Evolutionary conservation across 1,284 basidiomycete genomes (phyloP), one percentile per base, ranked within the genome.

Genomic region (Sporisorium exsertum): DNA sequence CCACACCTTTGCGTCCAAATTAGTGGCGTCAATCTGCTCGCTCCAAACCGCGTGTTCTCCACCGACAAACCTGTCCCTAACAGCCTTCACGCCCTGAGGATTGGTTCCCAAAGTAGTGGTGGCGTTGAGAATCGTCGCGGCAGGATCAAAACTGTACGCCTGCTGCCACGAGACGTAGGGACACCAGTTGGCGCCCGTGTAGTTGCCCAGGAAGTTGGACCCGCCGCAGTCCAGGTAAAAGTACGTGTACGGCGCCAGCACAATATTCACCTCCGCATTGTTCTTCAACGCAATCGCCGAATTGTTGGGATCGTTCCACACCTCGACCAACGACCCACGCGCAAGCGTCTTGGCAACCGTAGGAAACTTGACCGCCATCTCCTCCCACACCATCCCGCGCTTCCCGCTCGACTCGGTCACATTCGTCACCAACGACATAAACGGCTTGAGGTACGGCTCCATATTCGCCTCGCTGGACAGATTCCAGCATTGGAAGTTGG

Each of bases 31-130:
- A 3, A 91, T 89, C 85, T 93, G 92, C 86, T 94, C 92, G 3
- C 91, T 88, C 93, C 93, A 94, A 1, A 94, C 87, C 3, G 92
- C 89, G 26, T 90, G 89, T 87, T 73, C 82, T 87, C 92, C 92
- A 51, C 93, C 93, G 13, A 93, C 86, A 22, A 94, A 88, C 58
- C 91, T 88, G 20, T 60, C 16, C 18, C 53, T n/a, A 0, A 63
- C 35, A 2, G 4, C 22, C n/a, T 46, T 40, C 6, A 22, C 51
- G 12, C 15, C 35, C 40, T n/a, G 6, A 20, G 40, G 12, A 15
- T 24, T 12, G 16, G 26, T 5, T 10, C 16, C 43, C 29, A 46
- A 13, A 6, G 50, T 37, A 10, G 56, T 27, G 3, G 57, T 72
- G 18, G 65, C 60, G 12, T 75, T 71, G 15, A 60, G 58, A 86